Conservation (phyloP, 495 filamentous ascomycete species). For the Podospora pseudoanserina region DNA sequence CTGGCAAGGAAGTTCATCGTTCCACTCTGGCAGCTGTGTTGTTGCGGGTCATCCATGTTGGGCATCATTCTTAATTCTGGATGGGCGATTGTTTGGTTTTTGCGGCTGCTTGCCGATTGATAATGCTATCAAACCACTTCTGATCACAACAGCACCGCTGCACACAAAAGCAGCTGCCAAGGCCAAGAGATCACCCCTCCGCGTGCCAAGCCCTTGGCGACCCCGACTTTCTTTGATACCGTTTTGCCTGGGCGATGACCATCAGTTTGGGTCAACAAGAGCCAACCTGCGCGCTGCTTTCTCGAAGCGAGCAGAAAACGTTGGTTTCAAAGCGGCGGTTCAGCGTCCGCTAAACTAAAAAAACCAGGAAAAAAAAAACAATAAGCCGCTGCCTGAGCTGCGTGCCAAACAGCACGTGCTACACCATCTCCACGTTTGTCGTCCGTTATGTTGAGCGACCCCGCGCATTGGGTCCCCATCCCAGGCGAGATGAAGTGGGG, state of each 20-base stretch:
- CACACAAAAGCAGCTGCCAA: conserved; percentile 1
- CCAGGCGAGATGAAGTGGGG: background rate
- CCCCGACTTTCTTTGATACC: conserved; percentile 17
- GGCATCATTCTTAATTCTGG: background rate
- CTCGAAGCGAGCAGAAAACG: background rate
- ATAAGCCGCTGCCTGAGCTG: background rate
- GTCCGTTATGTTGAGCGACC: background rate
- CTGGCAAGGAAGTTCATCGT: no score
- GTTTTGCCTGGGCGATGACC: conserved; percentile 13
- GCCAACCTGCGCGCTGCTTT: conserved; percentile 1
- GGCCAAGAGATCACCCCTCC: conserved; percentile 21
- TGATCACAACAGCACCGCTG: background rate
- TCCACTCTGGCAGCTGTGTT: background rate
- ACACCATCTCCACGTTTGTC: background rate
- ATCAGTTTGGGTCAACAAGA: conserved; percentile 17
- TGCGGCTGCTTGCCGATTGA: background rate
- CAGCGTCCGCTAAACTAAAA: background rate
- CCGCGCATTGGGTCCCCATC: background rate
- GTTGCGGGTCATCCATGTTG: background rate
- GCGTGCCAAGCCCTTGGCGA: conserved; percentile 22
- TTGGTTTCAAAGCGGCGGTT: background rate
- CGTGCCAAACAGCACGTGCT: background rate
- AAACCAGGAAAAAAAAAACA: background rate
- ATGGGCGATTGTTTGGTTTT: background rate
- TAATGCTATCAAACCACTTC: background rate